Percentiles rank a stretch among this genome's conserved stretches.
These are phyloP conservation scores for Naganishia albida DNA, from an alignment of 1,284 basidiomycete species.

Conservation along the genomic window DNA sequence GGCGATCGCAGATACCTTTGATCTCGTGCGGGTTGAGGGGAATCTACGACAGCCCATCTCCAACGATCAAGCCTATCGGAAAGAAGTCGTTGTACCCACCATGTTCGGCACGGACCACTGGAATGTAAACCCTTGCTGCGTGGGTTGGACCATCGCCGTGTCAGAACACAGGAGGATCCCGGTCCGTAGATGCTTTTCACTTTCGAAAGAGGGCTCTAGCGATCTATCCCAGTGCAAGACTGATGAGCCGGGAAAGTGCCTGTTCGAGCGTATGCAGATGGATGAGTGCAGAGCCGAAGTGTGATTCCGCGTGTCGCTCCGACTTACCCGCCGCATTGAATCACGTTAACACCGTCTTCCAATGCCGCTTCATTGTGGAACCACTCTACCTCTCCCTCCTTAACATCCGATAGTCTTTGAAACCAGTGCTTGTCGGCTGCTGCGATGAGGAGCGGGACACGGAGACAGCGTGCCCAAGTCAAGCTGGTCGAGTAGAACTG, in stretches of 20 bases:
- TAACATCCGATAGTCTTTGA: conserved; percentile 41
- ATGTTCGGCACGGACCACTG: conserved; percentile 53
- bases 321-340: conserved; percentile 53
- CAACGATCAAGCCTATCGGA: neutral
- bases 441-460: conserved; percentile 48
- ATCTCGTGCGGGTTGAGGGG: conserved; percentile 47
- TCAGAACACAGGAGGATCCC: conserved; percentile 47
- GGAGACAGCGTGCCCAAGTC: conserved; percentile 49
- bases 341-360: conserved; percentile 40
- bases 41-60: conserved; percentile 39
- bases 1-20: conserved; percentile 36
- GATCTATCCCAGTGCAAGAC: conserved; percentile 51
- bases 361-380: conserved; percentile 40
- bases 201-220: conserved; percentile 39
- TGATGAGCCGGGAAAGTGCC: conserved; percentile 51
- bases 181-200: conserved; percentile 1
- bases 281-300: neutral
- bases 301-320: neutral
- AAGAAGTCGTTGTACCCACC: conserved; percentile 37
- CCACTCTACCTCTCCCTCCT: conserved; percentile 41
- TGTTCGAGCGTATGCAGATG: conserved; percentile 19
- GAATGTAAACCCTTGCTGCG: conserved; percentile 48
- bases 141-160: conserved; percentile 51
- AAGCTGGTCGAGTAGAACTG: conserved; percentile 52
- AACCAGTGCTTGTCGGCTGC: conserved; percentile 48